Percentiles rank a stretch among this genome's conserved stretches.
Conservation (phyloP, 1,284 basidiomycete species). For the Trichosporon sp. region DNA sequence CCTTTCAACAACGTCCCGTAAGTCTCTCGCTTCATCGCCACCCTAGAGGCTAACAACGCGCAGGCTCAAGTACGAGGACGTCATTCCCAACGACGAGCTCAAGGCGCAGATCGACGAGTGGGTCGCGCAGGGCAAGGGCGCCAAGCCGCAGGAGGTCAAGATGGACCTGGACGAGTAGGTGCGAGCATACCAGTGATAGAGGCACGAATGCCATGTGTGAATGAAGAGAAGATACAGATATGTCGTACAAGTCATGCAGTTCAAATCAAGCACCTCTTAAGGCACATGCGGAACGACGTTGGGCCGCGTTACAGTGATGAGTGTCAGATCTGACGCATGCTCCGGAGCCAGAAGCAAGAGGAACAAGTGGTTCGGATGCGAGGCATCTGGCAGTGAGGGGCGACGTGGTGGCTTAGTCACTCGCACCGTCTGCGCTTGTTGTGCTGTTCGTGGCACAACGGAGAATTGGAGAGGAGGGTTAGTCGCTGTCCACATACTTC, state of each 20-base stretch:
- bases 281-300: neutral
- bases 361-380: too few species aligned
- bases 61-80: constrained; percentile 72
- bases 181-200: neutral
- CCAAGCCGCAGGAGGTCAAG: constrained; percentile 36
- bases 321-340: neutral
- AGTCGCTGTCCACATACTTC: too few species aligned
- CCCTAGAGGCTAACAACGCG: neutral
- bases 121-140: constrained; percentile 59
- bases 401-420: too few species aligned
- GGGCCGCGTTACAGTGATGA: too few species aligned
- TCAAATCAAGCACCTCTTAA: neutral
- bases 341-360: too few species aligned
- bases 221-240: neutral
- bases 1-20: constrained; percentile 82
- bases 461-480: too few species aligned
- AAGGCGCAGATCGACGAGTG: constrained; percentile 68
- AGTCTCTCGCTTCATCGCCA: constrained; percentile 26
- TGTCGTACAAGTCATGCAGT: neutral
- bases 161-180: constrained; percentile 51
- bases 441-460: too few species aligned
- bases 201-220: neutral
- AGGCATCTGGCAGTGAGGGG: too few species aligned
- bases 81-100: constrained; percentile 69
- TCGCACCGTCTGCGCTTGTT: too few species aligned